These are phyloP conservation scores for Cystobasidium slooffiae DNA, from an alignment of 1,284 basidiomycete species.

Conservation along the genomic window DNA sequence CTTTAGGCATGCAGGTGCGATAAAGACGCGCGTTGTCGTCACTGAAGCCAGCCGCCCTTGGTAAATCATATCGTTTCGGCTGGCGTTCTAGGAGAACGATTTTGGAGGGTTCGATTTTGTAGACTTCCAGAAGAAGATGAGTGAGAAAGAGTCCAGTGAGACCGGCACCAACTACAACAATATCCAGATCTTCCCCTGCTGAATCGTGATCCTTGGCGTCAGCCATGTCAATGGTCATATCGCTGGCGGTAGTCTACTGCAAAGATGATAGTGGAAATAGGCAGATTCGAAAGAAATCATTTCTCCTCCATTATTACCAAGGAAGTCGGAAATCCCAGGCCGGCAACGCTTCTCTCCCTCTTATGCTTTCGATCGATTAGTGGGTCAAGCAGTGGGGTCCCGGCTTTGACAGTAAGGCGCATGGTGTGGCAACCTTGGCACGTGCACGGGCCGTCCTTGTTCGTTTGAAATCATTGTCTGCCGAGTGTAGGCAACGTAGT, in stretches of 20 bases:
- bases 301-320: too few relatives aligned
- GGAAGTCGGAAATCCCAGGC: too few relatives aligned
- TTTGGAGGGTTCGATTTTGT: background rate
- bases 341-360: too few relatives aligned
- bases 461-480: too few relatives aligned
- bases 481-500: too few relatives aligned
- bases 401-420: too few relatives aligned
- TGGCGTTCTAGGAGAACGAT: conserved; percentile 5
- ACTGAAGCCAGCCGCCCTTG: background rate
- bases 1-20: conserved; percentile 1
- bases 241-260: background rate
- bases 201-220: background rate
- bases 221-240: background rate
- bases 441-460: too few relatives aligned
- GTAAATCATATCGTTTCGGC: background rate
- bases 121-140: conserved; percentile 1
- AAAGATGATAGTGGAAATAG: too few relatives aligned
- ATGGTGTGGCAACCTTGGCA: too few relatives aligned
- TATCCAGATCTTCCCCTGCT: background rate
- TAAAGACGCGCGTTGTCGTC: conserved; percentile 3
- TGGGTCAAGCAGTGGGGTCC: too few relatives aligned
- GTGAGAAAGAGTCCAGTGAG: conserved; percentile 1
- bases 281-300: too few relatives aligned
- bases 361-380: too few relatives aligned
- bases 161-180: background rate